Conservation (phyloP, 2,329 filamentous ascomycete species). For the Endothia cerciana region DNA sequence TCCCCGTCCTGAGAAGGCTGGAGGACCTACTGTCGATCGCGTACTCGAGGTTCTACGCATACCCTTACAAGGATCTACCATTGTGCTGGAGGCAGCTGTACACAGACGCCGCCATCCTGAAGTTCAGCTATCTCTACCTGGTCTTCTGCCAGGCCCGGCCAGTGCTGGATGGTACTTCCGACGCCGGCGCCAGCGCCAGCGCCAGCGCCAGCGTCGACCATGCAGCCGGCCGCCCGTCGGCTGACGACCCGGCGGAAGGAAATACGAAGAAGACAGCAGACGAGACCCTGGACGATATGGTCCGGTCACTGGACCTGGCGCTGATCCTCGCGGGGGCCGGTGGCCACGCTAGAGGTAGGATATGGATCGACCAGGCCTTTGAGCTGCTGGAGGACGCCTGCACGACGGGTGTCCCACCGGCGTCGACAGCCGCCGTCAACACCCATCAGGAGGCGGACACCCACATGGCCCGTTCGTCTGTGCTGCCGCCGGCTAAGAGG, state of each 20-base stretch:
- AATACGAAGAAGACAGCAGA: conserved; percentile 19
- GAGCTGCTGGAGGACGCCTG: conserved; percentile 43
- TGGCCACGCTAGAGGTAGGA: conserved; percentile 50
- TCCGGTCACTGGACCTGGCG: conserved; percentile 73
- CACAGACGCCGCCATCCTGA: conserved; percentile 70
- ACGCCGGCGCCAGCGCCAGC: not conserved
- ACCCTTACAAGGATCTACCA: conserved; percentile 68
- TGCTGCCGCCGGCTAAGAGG: conserved; percentile 13
- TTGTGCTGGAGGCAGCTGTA: conserved; percentile 72
- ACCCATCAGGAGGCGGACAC: not conserved
- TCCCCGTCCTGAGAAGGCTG: conserved; percentile 45
- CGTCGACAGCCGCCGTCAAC: conserved; percentile 1
- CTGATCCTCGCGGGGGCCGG: conserved; percentile 75
- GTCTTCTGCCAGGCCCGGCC: conserved; percentile 26
- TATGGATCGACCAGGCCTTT: conserved; percentile 57
- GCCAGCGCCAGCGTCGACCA: not conserved
- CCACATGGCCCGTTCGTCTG: not conserved
- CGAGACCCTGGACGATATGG: conserved; percentile 54
- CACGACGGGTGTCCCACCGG: conserved; percentile 8
- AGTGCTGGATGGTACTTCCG: not conserved
- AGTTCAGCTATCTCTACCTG: conserved; percentile 49
- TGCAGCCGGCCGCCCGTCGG: not conserved
- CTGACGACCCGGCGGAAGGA: conserved; percentile 10
- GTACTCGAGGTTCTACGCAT: conserved; percentile 71
- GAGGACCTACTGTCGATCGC: conserved; percentile 62